Evolutionary conservation across 805 yeast genomes (phyloP).

Genomic region (Candida qinlingensis): DNA sequence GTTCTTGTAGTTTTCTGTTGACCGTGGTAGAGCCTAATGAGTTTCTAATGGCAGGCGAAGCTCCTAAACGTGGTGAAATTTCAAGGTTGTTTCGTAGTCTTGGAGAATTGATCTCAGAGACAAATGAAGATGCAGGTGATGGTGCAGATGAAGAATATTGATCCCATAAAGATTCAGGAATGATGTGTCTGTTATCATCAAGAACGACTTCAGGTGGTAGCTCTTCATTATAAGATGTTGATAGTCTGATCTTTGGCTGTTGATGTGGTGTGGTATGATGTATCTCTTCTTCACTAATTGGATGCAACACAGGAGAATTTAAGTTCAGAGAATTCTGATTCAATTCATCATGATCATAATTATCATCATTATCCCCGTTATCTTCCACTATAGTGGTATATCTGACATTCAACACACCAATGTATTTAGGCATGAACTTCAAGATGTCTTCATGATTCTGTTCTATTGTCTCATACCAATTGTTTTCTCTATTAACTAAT

Average conservation of each 20-base stretch:
- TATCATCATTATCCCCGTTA: slow-evolving; percentile 11
- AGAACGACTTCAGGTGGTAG: slow-evolving; percentile 76
- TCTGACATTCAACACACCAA: slow-evolving; percentile 90
- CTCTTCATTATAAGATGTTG: slow-evolving; percentile 24
- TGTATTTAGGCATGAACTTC: slow-evolving; percentile 86
- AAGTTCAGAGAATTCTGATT: slow-evolving; percentile 8
- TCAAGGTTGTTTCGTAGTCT: neutral
- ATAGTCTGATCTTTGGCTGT: slow-evolving; percentile 13
- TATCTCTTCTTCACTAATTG: slow-evolving; percentile 13
- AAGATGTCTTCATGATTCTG: slow-evolving; percentile 67
- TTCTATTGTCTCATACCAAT: slow-evolving; percentile 90
- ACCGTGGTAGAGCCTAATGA: slow-evolving; percentile 58
- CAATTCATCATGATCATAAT: neutral
- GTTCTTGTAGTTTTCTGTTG: slow-evolving; percentile 65
- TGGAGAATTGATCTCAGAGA: slow-evolving; percentile 22
- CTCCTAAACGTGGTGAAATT: neutral
- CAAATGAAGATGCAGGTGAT: slow-evolving; percentile 35
- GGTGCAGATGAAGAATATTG: slow-evolving; percentile 45
- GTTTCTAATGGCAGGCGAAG: slow-evolving; percentile 11
- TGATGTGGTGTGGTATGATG: neutral
- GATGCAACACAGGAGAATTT: slow-evolving; percentile 12
- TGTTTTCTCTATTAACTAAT: slow-evolving; percentile 81
- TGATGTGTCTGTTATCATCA: slow-evolving; percentile 87
- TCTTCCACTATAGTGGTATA: slow-evolving; percentile 37
- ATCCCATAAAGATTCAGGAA: slow-evolving; percentile 74